A percentile compares a stretch with the other conserved stretches of the same genome.
phyloP scores from a whole-genome alignment of 106 monocot genomes.

The Dioscorea dumetorum region DNA sequence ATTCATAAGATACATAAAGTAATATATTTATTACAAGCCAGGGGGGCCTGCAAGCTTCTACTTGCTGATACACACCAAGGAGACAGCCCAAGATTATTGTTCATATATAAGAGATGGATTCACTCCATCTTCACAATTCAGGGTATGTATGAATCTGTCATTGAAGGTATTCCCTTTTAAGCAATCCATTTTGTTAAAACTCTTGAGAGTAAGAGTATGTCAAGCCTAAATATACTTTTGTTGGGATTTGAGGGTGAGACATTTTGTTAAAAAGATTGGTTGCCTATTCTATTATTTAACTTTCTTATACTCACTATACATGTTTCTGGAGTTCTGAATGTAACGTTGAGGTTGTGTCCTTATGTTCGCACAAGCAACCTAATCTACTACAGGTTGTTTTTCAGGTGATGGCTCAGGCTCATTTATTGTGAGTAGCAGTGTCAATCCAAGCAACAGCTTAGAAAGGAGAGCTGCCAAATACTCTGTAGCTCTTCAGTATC shows the following conservation, averaged over 20 bases:
- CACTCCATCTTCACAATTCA: slow-evolving; percentile 45
- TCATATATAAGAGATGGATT: slow-evolving; percentile 72
- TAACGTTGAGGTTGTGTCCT: background rate
- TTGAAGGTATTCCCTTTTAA: no score
- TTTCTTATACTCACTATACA: no score
- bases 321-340: no score
- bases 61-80: slow-evolving; percentile 66
- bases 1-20: background rate
- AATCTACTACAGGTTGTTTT: background rate
- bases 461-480: slow-evolving; percentile 36
- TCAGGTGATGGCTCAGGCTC: slow-evolving; percentile 36
- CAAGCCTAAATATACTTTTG: no score
- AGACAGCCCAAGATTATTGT: slow-evolving; percentile 52
- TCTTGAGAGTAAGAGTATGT: no score
- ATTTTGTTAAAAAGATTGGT: no score
- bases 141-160: slow-evolving; percentile 12
- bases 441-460: slow-evolving; percentile 6
- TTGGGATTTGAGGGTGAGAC: no score
- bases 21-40: no score
- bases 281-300: no score
- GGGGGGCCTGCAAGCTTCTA: slow-evolving; percentile 40
- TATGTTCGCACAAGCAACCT: background rate
- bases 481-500: slow-evolving; percentile 49
- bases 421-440: slow-evolving; percentile 29
- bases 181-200: no score